Percentiles rank a stretch among this genome's conserved stretches.
phyloP scores from a whole-genome alignment of 2,329 filamentous ascomycete species.

The Arachnopeziza araneosa region DNA sequence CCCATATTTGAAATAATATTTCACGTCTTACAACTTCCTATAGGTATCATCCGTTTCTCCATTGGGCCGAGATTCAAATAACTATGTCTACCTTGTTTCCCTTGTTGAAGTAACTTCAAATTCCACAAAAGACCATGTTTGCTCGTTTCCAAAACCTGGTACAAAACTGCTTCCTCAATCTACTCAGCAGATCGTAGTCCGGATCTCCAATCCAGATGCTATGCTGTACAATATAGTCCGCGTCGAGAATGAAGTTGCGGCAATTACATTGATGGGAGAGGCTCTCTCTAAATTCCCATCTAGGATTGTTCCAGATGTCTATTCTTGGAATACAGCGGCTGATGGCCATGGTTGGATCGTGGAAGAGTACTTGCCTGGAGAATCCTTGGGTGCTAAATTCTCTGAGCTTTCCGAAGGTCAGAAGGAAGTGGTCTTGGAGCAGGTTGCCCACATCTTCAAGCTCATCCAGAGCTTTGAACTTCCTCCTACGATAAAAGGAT shows the following conservation, averaged over 20 bases:
- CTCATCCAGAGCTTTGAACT: slow-evolving; percentile 4
- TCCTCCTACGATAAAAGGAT: neutral
- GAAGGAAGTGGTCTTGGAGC: neutral
- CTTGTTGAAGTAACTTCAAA: neutral
- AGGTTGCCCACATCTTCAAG: slow-evolving; percentile 5
- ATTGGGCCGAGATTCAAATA: slow-evolving; percentile 6
- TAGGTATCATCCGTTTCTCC: neutral
- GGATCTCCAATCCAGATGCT: slow-evolving; percentile 91
- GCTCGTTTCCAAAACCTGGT: neutral
- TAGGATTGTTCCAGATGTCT: slow-evolving; percentile 1
- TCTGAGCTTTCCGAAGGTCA: neutral
- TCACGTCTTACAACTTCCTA: neutral
- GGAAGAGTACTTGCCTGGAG: slow-evolving; percentile 2
- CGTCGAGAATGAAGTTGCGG: slow-evolving; percentile 6
- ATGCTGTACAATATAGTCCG: slow-evolving; percentile 4
- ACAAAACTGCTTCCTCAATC: neutral
- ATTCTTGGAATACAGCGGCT: slow-evolving; percentile 1
- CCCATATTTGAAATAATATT: neutral
- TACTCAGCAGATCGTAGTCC: slow-evolving; percentile 82
- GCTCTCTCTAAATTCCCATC: slow-evolving; percentile 1
- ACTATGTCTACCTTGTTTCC: slow-evolving; percentile 1
- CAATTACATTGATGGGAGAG: slow-evolving; percentile 1
- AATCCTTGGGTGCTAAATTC: neutral
- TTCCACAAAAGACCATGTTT: neutral
- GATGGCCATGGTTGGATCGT: slow-evolving; percentile 5